Conservation (phyloP, 306 rosid species). For the Cicer judaicum region DNA sequence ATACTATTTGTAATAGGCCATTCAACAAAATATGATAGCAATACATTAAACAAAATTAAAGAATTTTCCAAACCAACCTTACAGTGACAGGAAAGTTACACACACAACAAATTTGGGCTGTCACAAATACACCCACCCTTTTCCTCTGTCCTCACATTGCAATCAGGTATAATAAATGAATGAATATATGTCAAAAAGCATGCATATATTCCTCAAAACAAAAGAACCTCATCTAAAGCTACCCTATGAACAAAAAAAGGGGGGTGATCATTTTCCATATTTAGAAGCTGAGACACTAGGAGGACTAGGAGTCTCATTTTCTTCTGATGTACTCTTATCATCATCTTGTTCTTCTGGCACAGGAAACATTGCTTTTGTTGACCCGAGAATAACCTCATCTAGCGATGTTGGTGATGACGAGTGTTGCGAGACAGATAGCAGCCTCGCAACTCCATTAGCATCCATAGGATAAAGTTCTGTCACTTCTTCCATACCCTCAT, state of each 20-base stretch:
- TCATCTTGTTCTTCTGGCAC: constrained; percentile 57
- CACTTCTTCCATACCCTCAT: constrained; percentile 90
- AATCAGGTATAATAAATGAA: constrained; percentile 22
- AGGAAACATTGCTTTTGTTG: constrained; percentile 50
- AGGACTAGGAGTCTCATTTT: constrained; percentile 46
- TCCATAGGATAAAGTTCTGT: constrained; percentile 75
- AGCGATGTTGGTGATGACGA: constrained; percentile 59
- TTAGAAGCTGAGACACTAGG: constrained; percentile 38
- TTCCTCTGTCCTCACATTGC: constrained; percentile 38
- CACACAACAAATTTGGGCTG: constrained; percentile 36
- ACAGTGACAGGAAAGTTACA: constrained; percentile 40
- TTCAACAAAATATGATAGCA: constrained; percentile 29
- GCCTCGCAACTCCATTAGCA: constrained; percentile 46
- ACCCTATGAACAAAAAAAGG: constrained; percentile 44
- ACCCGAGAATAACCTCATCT: constrained; percentile 40
- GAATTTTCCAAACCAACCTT: constrained; percentile 44
- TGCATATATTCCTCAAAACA: constrained; percentile 41
- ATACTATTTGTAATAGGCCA: not conserved
- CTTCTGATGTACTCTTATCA: constrained; percentile 43
- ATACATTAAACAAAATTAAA: constrained; percentile 19
- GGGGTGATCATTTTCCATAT: constrained; percentile 48
- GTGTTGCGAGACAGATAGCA: constrained; percentile 56
- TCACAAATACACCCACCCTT: constrained; percentile 28
- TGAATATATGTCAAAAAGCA: constrained; percentile 44
- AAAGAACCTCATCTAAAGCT: constrained; percentile 47